Evolutionary conservation across 2,329 filamentous ascomycete genomes (phyloP), one percentile per base, ranked within the genome.

Genomic region (Cladosporium sp.): DNA sequence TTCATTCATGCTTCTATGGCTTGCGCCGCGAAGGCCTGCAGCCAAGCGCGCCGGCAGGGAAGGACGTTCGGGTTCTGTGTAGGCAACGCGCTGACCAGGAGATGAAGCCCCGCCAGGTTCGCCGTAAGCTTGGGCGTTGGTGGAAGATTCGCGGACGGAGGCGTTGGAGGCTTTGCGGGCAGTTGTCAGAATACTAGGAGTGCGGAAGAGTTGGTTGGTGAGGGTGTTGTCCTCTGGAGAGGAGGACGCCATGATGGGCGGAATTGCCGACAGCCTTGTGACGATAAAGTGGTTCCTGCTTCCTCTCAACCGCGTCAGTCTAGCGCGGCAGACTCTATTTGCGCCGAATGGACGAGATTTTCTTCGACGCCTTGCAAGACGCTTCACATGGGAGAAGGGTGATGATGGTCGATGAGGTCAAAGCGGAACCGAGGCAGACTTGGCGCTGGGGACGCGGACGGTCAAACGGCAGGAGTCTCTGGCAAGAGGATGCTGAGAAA

Each of bases 1-100:
- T 50, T 70, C 66, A 47, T 59, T 64, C n/a, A 69, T 62, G 41
- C 65, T 68, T 53, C 63, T 62, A 11, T 55, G 53, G 46, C 62
- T 67, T 39, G 64, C 57, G 8, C 60, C 64, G 49, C 58, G 55
- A 30, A 52, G 43, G 29, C 25, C 27, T 32, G 35, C 27, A 3
- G 59, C 62, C 16, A 59, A 55, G 11, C 63, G 58, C 35, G 57
- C 59, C 4, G 56, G 55, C 48, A 68, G 40, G 1, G 47, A 36
- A 15, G 65, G 65, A 45, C 65, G 53, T 19, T 49, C 42, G 7
- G 62, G 62, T 50, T 58, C 57, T 8, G 52, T 52, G 50, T 64
- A 51, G 3, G 55, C 53, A 30, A 67, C 63, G 22, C 25, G 41
- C 16, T 38, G 48, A 4, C 40, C 27, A 13, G 36, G 45, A 40